Conservation (phyloP, 805 yeast species). For the Myxozyma mucilagina region DNA sequence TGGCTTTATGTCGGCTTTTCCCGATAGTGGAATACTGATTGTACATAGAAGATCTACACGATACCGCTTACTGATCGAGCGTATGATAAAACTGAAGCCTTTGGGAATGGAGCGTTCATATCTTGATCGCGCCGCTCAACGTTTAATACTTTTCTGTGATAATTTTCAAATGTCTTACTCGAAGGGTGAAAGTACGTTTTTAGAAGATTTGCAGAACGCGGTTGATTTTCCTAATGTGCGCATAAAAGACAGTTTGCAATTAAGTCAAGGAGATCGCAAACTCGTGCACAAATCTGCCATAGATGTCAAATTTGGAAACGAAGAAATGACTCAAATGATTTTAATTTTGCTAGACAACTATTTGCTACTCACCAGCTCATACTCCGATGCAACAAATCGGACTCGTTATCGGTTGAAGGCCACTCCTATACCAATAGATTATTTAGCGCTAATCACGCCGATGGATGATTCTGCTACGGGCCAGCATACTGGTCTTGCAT, state of each 20-base stretch:
- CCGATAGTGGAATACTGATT: slow-evolving; percentile 1
- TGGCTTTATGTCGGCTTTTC: slow-evolving; percentile 4
- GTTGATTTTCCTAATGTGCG: slow-evolving; percentile 54
- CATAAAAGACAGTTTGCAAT: slow-evolving; percentile 50
- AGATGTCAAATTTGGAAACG: slow-evolving; percentile 38
- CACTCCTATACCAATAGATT: slow-evolving; percentile 44
- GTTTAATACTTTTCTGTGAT: slow-evolving; percentile 55
- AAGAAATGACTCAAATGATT: slow-evolving; percentile 36
- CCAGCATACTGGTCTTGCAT: neutral
- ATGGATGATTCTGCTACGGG: slow-evolving; percentile 41
- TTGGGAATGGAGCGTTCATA: slow-evolving; percentile 55
- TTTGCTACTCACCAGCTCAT: slow-evolving; percentile 45
- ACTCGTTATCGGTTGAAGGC: slow-evolving; percentile 1
- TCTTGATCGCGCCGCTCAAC: slow-evolving; percentile 54
- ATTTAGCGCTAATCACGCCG: slow-evolving; percentile 60
- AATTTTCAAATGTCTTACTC: too few relatives aligned
- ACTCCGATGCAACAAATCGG: slow-evolving; percentile 31
- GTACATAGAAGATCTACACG: slow-evolving; percentile 53
- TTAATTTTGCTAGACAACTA: slow-evolving; percentile 70
- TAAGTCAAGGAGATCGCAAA: slow-evolving; percentile 56
- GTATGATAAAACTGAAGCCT: slow-evolving; percentile 53
- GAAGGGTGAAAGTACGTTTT: slow-evolving; percentile 58
- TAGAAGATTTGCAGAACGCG: slow-evolving; percentile 55
- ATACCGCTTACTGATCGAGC: slow-evolving; percentile 61
- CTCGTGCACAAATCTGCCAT: slow-evolving; percentile 61